Evolutionary conservation across 1,284 basidiomycete species (phyloP).

Genomic region (Schizopora paradoxa): DNA sequence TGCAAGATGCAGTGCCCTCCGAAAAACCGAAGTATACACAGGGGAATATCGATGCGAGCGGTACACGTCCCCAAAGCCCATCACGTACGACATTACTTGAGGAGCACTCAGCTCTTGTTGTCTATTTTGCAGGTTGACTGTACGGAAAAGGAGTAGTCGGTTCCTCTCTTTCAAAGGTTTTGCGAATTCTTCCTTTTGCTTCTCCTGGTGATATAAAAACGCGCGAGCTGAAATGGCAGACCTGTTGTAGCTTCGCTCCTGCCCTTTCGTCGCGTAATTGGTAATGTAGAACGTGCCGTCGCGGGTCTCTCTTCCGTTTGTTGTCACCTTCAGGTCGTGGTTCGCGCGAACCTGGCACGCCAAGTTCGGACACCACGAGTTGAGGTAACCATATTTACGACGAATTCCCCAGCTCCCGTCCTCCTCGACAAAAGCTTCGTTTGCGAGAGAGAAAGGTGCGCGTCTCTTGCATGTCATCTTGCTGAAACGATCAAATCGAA

Average conservation of each 20-base stretch:
- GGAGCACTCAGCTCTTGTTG: neutral
- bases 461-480: neutral
- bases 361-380: slow-evolving; percentile 27
- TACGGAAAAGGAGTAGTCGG: neutral
- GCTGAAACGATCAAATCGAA: neutral
- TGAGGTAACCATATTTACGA: slow-evolving; percentile 21
- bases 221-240: neutral
- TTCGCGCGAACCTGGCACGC: slow-evolving; percentile 26
- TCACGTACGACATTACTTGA: neutral
- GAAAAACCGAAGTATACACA: neutral
- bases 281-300: slow-evolving; percentile 27
- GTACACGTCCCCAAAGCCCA: slow-evolving; percentile 1
- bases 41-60: neutral
- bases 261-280: slow-evolving; percentile 25
- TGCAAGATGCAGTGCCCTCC: neutral
- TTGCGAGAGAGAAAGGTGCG: neutral
- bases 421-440: neutral
- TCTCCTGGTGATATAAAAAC: neutral
- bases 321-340: slow-evolving; percentile 33
- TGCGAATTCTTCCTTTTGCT: neutral
- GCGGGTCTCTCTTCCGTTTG: slow-evolving; percentile 27
- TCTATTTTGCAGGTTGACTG: neutral
- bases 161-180: neutral
- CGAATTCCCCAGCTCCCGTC: neutral
- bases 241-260: neutral